A percentile compares a stretch with the other conserved stretches of the same genome.
Conservation (phyloP, 78 protist species). For the Salpingoeca rosetta region DNA sequence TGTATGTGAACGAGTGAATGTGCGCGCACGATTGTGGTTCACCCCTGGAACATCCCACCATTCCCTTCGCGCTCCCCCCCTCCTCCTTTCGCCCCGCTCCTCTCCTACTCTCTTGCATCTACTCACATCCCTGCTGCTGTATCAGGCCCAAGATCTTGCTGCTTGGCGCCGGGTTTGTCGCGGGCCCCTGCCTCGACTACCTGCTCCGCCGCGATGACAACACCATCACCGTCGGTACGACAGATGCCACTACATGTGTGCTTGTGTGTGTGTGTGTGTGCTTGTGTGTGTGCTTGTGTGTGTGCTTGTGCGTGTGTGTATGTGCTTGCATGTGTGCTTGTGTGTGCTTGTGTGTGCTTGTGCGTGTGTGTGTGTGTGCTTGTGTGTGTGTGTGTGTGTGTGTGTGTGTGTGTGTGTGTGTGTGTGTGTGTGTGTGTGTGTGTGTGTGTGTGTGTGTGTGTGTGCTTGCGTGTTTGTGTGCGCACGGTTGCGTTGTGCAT, state of each 20-base stretch:
- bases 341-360: neutral
- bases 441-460: too few species aligned
- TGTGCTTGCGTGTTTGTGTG: neutral
- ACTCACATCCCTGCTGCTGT: neutral
- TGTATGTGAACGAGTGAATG: too few species aligned
- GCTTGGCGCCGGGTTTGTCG: conserved; percentile 54
- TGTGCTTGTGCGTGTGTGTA: neutral
- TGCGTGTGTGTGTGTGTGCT: neutral
- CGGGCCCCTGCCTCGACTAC: conserved; percentile 20
- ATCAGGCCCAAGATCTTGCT: conserved; percentile 27
- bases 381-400: neutral
- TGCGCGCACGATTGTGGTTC: too few species aligned
- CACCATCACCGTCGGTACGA: conserved; percentile 13
- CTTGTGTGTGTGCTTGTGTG: neutral
- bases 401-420: neutral
- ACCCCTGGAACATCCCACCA: too few species aligned
- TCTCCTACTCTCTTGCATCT: neutral
- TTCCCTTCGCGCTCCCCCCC: too few species aligned
- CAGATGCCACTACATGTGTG: neutral
- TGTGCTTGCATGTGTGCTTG: neutral
- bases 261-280: neutral
- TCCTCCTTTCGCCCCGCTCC: too few species aligned
- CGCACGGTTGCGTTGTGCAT: neutral
- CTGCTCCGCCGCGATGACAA: conserved; percentile 14
- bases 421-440: neutral